Conservation (phyloP, 1,284 basidiomycete genomes). For the Melampsora americana region DNA sequence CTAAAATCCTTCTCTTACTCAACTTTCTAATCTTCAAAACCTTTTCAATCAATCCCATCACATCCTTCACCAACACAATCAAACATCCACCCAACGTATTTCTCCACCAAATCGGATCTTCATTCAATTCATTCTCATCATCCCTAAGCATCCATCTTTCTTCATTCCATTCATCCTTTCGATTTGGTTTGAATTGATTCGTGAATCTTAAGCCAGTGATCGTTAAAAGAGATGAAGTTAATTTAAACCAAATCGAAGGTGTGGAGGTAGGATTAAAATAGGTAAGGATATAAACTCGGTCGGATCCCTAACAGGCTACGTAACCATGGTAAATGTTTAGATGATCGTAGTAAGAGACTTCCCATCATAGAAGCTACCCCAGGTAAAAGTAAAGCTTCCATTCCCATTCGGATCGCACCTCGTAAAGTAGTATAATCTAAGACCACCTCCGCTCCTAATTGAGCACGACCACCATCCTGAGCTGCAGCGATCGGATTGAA, state of each 20-base stretch:
- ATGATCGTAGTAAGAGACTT: slow-evolving; percentile 12
- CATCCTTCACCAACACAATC: slow-evolving; percentile 36
- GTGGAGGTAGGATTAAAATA: not conserved
- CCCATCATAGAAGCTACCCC: slow-evolving; percentile 28
- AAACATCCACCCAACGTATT: slow-evolving; percentile 30
- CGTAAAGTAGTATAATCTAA: slow-evolving; percentile 30
- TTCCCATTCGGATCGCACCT: slow-evolving; percentile 24
- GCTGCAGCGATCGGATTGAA: not conserved
- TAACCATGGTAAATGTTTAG: slow-evolving; percentile 32
- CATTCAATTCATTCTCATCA: not conserved
- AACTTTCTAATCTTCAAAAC: slow-evolving; percentile 37
- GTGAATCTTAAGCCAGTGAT: not conserved
- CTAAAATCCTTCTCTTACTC: slow-evolving; percentile 28
- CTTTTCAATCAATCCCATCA: slow-evolving; percentile 22
- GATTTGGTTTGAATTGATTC: not conserved
- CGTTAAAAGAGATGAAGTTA: not conserved
- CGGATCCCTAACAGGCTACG: slow-evolving; percentile 23
- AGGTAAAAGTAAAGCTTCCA: slow-evolving; percentile 38
- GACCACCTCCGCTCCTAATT: slow-evolving; percentile 19
- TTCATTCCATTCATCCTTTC: not conserved
- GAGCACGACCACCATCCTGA: slow-evolving; percentile 12
- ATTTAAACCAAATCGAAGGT: slow-evolving; percentile 1
- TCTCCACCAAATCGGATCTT: slow-evolving; percentile 44
- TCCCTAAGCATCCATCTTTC: not conserved
- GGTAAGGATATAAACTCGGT: not conserved